phyloP scores from a whole-genome alignment of 2,329 filamentous ascomycete species.

The Penicillium psychrosexuale region DNA sequence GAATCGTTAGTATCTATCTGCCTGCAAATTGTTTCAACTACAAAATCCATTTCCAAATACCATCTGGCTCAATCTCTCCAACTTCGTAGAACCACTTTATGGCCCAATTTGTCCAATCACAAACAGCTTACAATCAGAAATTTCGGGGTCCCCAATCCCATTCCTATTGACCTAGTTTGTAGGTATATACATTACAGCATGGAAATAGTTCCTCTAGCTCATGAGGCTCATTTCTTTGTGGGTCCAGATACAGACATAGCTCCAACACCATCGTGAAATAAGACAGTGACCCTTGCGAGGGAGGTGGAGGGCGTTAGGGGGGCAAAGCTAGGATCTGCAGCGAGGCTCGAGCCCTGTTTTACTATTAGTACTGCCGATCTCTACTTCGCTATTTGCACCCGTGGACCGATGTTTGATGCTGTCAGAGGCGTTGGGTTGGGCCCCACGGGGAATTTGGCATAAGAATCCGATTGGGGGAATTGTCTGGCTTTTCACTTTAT shows the following conservation, averaged over 20 bases:
- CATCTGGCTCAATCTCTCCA: not conserved
- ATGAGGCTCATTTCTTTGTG: not conserved
- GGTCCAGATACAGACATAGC: not conserved
- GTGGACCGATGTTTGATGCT: not conserved
- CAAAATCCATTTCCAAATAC: not conserved
- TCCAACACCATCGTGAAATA: not conserved
- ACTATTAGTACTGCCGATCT: not conserved
- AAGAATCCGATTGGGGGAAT: not conserved
- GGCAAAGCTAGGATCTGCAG: not conserved
- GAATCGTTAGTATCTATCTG: not conserved
- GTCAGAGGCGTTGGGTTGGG: not conserved
- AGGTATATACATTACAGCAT: not conserved
- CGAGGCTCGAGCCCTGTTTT: not conserved
- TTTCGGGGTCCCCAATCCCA: no score
- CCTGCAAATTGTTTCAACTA: not conserved
- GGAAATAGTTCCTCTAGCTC: no score
- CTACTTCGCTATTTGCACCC: not conserved
- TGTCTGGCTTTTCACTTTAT: not conserved
- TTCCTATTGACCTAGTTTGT: not conserved
- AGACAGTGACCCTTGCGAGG: not conserved
- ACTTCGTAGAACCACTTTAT: not conserved
- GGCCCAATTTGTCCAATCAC: not conserved
- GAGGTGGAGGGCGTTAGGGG: not conserved
- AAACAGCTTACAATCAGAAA: not conserved
- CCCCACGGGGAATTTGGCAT: not conserved